Base-by-base conservation (phyloP, 805 yeast species). In the Yarrowia bubula region DNA sequence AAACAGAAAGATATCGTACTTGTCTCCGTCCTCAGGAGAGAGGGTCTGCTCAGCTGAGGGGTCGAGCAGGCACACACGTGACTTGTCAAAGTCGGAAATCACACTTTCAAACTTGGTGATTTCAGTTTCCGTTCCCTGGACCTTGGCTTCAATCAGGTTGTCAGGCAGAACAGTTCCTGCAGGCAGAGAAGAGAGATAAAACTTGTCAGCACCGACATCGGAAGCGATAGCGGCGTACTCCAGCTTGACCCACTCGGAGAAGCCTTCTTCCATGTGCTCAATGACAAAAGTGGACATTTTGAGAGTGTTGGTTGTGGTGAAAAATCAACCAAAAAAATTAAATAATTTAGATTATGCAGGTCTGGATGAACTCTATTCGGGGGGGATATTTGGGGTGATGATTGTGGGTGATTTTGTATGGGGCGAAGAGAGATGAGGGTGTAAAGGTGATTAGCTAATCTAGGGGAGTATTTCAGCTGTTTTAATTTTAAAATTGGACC, bases 221-320 rank as follows among this genome's bases (percentile, higher is more conserved):
- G 84, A 80, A 55, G 92, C 84, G 66, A 93, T 92, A 71, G 89
- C 90, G 32, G 84, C 77, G 76, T 93, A 93, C 72, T 93, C 99
- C 6, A 95, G 80, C 33, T 84, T 82, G 47, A 93, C 98, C 99
- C 99, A 93, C 69, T 89, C 95, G 69, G 97, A 90, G 82, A 93
- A 91, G 0, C 97, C 98, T 67, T 86, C 89, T 76, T 93, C 99
- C 98, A 93, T 93, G 74, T 93, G 99, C 76, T 93, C 99, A 62
- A 93, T 92, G 63, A 95, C 85, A 80, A 92, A 93, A 17, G 44
- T 67, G 42, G 66, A 41, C 63, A 57, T 64, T 39, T 33, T 63
- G n/a, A 0, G 13, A n/a, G 28, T 33, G 32, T 22, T 18, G 43
- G 41, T n/a, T n/a, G 42, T 33, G 43, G 22, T 9, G 33, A 14